Percentiles rank a stretch among this genome's conserved stretches.
Evolutionary conservation across 352 stramenopile species (phyloP).

Genomic region (Globisporangium cylindrosporum): DNA sequence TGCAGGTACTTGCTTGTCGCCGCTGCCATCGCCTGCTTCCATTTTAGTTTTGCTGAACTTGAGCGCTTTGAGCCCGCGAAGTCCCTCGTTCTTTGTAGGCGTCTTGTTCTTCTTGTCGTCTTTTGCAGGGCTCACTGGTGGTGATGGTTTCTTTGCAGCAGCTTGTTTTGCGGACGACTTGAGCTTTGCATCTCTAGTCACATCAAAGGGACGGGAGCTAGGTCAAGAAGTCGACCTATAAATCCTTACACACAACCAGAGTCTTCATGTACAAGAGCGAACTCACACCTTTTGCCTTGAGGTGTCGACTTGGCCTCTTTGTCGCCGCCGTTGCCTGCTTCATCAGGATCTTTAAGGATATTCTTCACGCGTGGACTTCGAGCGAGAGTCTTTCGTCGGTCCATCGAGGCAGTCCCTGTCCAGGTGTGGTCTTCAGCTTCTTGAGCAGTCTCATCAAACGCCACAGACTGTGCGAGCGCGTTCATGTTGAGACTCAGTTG

Average conservation of each 20-base stretch:
- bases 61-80: background rate
- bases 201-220: background rate
- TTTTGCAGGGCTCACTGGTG: background rate
- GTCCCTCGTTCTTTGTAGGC: background rate
- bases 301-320: background rate
- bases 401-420: background rate
- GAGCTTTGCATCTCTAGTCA: background rate
- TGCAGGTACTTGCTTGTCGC: background rate
- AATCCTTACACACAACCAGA: background rate
- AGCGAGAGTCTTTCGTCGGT: slow-evolving; percentile 6
- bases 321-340: background rate
- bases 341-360: background rate
- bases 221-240: background rate
- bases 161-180: background rate
- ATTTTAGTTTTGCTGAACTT: slow-evolving; percentile 1
- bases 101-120: background rate
- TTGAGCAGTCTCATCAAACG: background rate
- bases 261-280: background rate
- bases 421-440: background rate
- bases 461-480: background rate
- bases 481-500: slow-evolving; percentile 8
- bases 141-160: background rate
- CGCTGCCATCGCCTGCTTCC: background rate
- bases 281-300: slow-evolving; percentile 1
- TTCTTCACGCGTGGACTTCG: slow-evolving; percentile 14